phyloP scores from a whole-genome alignment of 352 stramenopile genomes.

The Saprolegnia diclina region DNA sequence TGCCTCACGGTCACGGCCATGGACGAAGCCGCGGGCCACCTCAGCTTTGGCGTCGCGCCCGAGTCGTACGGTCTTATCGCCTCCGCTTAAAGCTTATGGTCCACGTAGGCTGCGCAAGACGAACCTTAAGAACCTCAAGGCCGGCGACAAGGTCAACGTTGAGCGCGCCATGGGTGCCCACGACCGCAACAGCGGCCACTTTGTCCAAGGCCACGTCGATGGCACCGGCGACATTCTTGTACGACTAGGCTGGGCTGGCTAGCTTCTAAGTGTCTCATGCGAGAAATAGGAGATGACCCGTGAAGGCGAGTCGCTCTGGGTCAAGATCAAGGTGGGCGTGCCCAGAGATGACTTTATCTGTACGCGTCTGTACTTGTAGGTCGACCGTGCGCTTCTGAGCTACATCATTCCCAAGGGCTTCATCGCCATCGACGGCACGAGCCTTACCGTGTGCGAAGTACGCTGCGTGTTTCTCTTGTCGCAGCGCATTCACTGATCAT shows the following conservation, averaged over 20 bases:
- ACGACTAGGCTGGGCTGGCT: constrained; percentile 28
- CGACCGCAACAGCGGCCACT: constrained; percentile 96
- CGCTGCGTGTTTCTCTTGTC: constrained; percentile 32
- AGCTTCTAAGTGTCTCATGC: neutral
- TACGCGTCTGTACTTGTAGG: neutral
- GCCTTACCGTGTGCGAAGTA: constrained; percentile 94
- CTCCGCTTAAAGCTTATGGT: neutral
- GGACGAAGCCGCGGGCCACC: constrained; percentile 47
- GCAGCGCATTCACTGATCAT: neutral
- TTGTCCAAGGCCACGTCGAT: constrained; percentile 98
- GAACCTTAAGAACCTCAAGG: constrained; percentile 72
- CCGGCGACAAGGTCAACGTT: constrained; percentile 92
- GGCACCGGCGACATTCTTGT: constrained; percentile 87
- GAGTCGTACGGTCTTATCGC: constrained; percentile 77
- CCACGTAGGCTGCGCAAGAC: constrained; percentile 75
- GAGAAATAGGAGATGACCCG: constrained; percentile 39
- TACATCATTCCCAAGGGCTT: constrained; percentile 93
- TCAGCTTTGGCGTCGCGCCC: constrained; percentile 93
- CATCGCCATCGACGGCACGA: constrained; percentile 97
- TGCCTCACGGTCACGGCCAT: constrained; percentile 96
- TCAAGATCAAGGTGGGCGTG: constrained; percentile 74
- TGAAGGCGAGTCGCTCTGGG: constrained; percentile 95
- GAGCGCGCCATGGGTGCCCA: constrained; percentile 85
- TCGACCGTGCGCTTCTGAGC: constrained; percentile 70
- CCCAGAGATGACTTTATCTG: neutral